Base-by-base conservation (phyloP, 768 basidiomycete species). In the Suillus hirtellus region DNA sequence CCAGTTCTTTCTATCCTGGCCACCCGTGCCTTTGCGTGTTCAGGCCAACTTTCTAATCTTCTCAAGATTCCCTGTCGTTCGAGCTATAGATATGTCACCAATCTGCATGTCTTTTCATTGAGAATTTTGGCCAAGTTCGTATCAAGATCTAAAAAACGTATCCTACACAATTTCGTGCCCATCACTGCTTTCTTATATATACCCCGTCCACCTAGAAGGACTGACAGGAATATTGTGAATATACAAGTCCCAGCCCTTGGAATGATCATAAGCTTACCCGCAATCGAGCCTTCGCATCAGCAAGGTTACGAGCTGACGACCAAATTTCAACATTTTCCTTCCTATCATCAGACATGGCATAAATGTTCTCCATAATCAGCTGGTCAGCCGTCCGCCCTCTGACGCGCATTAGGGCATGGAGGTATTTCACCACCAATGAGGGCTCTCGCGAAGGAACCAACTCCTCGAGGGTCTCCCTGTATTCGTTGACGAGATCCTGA, bases 261-360 rank as follows among this genome's bases (percentile, higher is more conserved):
- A 5, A 56, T 24, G 0, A 12, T 19, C 8, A 24, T 38, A 27
- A 27, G 24, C 55, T 40, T 27, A 56, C 55, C 15, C 10, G 15
- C 38, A 56, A 40, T 40, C 55, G 38, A 38, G 60, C 37, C 37
- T 54, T 61, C 49, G 60, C 60, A 59, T 61, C 60, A n/a, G 60
- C 60, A 19, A 61, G 60, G 35, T 4, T 56, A 19, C 31, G 37
- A 31, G 60, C 60, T 11, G 46, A 38, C 5, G 37, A 61, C 60
- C 60, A 61, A 2, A 38, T 61, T 15, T 61, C 50, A 19, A 56
- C 60, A 19, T 61, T 61, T 31, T 59, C 21, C 17, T 56, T 31
- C 5, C 21, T 40, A 12, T 61, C 35, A 8, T 40, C 60, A 24
- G 47, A 38, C 24, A 19, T 27, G 24, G 12, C 60, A 21, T 61